Conservation (phyloP, 331 rosid genomes). For the Pyracantha coccinea region DNA sequence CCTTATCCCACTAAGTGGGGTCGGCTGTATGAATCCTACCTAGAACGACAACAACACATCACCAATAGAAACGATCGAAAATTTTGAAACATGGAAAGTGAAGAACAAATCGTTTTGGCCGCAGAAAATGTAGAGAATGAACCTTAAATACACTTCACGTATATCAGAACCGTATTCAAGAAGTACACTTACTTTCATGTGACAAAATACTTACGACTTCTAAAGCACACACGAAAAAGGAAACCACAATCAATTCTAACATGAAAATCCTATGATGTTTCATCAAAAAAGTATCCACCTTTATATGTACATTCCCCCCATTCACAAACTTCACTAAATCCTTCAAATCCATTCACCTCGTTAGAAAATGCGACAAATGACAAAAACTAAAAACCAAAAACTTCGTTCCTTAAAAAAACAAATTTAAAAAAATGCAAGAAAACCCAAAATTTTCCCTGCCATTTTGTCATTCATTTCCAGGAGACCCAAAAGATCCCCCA, state of each 20-base stretch:
- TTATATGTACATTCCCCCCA: neutral
- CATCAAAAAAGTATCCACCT: neutral
- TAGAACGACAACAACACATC: too few relatives aligned
- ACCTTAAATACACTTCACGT: neutral
- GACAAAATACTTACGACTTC: neutral
- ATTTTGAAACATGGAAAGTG: neutral
- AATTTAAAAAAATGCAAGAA: neutral
- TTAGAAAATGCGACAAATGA: neutral
- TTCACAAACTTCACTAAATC: neutral
- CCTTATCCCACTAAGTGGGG: too few relatives aligned
- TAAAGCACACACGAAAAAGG: neutral
- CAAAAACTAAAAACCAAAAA: neutral
- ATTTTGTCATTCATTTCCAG: neutral
- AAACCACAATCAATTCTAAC: neutral
- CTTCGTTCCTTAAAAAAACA: neutral
- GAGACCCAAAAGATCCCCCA: neutral
- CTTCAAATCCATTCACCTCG: neutral
- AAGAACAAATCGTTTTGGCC: neutral
- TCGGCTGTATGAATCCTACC: too few relatives aligned
- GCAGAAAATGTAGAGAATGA: neutral
- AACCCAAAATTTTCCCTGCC: neutral
- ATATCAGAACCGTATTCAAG: neutral
- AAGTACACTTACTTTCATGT: neutral
- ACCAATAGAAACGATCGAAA: neutral
- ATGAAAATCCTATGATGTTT: neutral